A percentile compares a stretch with the other conserved stretches of the same genome.
Conservation (phyloP, 1,284 basidiomycete species). For the Papiliotrema laurentii region DNA sequence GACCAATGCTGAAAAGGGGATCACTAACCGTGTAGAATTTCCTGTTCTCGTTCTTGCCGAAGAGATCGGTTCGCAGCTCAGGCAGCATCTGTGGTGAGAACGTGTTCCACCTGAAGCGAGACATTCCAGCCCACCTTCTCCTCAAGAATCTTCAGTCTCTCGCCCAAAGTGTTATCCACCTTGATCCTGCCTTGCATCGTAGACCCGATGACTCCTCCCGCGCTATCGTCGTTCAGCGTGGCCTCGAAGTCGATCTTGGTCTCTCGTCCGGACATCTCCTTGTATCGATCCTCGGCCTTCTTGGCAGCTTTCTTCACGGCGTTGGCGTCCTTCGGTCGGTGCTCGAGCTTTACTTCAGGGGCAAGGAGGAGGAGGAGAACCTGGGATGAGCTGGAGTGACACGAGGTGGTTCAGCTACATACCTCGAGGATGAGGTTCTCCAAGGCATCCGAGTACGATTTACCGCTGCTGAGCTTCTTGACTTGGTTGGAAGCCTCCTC, state of each 20-base stretch:
- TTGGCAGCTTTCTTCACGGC: conserved; percentile 34
- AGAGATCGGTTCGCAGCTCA: conserved; percentile 78
- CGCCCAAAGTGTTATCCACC: conserved; percentile 87
- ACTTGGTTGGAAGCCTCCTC: conserved; percentile 62
- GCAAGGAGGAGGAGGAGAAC: conserved; percentile 64
- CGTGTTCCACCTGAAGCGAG: background rate
- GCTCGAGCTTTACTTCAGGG: conserved; percentile 51
- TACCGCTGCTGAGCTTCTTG: conserved; percentile 64
- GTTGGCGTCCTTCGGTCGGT: conserved; percentile 41
- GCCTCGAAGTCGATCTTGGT: conserved; percentile 62
- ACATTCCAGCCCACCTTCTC: conserved; percentile 60
- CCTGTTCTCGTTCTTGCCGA: conserved; percentile 78
- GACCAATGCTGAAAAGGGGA: too few relatives aligned
- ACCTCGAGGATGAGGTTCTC: conserved; percentile 79
- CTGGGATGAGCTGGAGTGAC: conserved; percentile 29
- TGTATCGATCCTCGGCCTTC: conserved; percentile 37
- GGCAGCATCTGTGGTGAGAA: conserved; percentile 69
- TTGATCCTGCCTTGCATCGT: conserved; percentile 72
- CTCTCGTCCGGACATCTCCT: conserved; percentile 61
- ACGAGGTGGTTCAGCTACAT: conserved; percentile 13
- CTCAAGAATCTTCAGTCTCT: conserved; percentile 77
- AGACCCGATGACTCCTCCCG: conserved; percentile 75
- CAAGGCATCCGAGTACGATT: conserved; percentile 70
- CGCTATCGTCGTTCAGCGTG: conserved; percentile 66
- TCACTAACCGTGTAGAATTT: conserved; percentile 65